These are phyloP conservation scores for Pseudogymnoascus sp. DNA, from an alignment of 2,329 filamentous ascomycete species.

Conservation along the genomic window DNA sequence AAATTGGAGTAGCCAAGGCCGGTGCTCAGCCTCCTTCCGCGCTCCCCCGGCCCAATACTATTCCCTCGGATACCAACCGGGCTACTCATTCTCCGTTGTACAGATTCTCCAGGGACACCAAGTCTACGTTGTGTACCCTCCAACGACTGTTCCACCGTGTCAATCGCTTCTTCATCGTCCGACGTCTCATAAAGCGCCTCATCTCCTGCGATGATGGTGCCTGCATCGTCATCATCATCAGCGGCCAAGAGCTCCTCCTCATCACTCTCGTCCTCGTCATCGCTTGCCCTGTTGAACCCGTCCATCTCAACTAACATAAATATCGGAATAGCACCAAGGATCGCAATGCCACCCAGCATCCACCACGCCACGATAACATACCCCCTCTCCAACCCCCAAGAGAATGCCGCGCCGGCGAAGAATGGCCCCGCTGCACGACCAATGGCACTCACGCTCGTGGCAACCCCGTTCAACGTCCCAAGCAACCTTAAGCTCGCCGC, in stretches of 20 bases:
- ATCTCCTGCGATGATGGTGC: conserved; percentile 19
- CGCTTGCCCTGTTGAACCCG: conserved; percentile 45
- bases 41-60: conserved; percentile 25
- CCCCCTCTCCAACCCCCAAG: conserved; percentile 64
- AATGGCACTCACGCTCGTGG: conserved; percentile 72
- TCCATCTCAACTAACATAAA: conserved; percentile 69
- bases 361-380: conserved; percentile 79
- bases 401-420: conserved; percentile 63
- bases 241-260: conserved; percentile 15
- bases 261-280: conserved; percentile 30
- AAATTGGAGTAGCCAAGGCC: conserved; percentile 25
- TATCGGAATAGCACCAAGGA: conserved; percentile 61
- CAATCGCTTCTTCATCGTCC: conserved; percentile 22
- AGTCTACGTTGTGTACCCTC: conserved; percentile 10
- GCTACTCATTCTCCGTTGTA: conserved; percentile 23
- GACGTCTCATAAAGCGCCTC: conserved; percentile 13
- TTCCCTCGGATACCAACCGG: conserved; percentile 25
- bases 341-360: conserved; percentile 57
- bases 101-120: background rate
- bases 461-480: conserved; percentile 85
- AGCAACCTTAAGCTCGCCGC: conserved; percentile 67
- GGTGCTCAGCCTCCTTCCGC: conserved; percentile 27
- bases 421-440: conserved; percentile 76
- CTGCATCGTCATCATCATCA: conserved; percentile 17
- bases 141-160: conserved; percentile 17